Conservation (phyloP, 192 early-diverging fungal genomes). For the Coemansia sp. region DNA sequence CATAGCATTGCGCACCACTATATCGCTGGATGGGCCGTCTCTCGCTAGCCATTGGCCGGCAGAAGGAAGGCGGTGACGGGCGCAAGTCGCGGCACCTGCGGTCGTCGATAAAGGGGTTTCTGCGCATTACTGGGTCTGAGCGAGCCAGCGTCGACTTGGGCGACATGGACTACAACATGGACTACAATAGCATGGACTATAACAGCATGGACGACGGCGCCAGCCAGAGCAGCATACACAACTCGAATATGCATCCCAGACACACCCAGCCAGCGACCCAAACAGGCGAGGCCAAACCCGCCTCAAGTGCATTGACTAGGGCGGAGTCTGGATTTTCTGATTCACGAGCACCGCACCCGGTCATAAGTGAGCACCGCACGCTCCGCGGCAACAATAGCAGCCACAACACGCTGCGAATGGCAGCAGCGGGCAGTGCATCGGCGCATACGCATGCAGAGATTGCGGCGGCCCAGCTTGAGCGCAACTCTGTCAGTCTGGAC, state of each 20-base stretch:
- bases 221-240: constrained; percentile 6
- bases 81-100: constrained; percentile 37
- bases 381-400: not conserved
- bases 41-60: constrained; percentile 42
- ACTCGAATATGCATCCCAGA: not conserved
- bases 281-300: not conserved
- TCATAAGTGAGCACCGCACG: constrained; percentile 1
- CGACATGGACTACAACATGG: constrained; percentile 15
- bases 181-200: constrained; percentile 1
- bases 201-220: constrained; percentile 8
- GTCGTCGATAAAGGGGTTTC: constrained; percentile 42
- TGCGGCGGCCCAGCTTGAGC: constrained; percentile 20
- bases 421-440: constrained; percentile 10
- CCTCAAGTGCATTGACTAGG: constrained; percentile 5
- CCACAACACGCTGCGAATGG: not conserved
- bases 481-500: constrained; percentile 30
- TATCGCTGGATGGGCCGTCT: constrained; percentile 37
- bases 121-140: constrained; percentile 33
- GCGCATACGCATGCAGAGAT: constrained; percentile 28
- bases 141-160: constrained; percentile 50
- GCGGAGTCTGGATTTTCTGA: constrained; percentile 15
- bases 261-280: not conserved
- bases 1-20: not conserved
- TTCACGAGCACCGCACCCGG: not conserved
- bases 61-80: constrained; percentile 34